Conservation (phyloP, 371 early-diverging fungal genomes). For the Parasitella parasitica region DNA sequence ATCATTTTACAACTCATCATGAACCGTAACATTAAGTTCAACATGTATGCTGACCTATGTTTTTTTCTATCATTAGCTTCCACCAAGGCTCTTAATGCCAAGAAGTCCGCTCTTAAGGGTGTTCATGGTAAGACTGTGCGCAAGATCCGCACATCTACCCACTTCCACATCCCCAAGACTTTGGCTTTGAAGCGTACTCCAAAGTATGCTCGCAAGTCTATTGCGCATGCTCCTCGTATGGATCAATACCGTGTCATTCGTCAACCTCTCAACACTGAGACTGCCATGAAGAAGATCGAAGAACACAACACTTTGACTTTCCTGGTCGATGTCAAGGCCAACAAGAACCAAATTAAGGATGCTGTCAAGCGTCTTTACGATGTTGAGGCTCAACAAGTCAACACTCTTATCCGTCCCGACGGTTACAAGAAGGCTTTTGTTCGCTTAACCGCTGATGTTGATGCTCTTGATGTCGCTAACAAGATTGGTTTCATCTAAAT, state of each 20-base stretch:
- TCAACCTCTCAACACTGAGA: conserved; percentile 95
- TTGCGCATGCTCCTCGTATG: conserved; percentile 69
- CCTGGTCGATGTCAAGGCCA: conserved; percentile 92
- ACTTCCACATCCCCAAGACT: conserved; percentile 95
- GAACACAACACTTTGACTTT: conserved; percentile 98
- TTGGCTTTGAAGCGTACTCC: conserved; percentile 81
- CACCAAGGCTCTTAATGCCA: conserved; percentile 65
- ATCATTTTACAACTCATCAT: too few relatives aligned
- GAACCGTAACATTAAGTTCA: too few relatives aligned
- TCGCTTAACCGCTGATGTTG: conserved; percentile 91
- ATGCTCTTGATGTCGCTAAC: conserved; percentile 97
- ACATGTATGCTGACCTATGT: too few relatives aligned
- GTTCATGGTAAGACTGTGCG: conserved; percentile 71
- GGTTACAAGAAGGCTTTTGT: conserved; percentile 99
- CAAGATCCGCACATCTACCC: conserved; percentile 87
- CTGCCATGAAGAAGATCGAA: conserved; percentile 98
- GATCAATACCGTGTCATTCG: conserved; percentile 89
- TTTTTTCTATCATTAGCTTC: conserved; percentile 25
- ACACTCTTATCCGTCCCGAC: conserved; percentile 96
- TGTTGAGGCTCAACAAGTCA: conserved; percentile 90
- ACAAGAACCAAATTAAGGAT: conserved; percentile 97
- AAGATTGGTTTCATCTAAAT: conserved; percentile 43
- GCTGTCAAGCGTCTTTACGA: conserved; percentile 96
- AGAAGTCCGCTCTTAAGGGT: conserved; percentile 91
- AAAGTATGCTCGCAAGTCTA: conserved; percentile 89